Conservation (phyloP, 1,284 basidiomycete genomes). For the Marasmius fiardii region DNA sequence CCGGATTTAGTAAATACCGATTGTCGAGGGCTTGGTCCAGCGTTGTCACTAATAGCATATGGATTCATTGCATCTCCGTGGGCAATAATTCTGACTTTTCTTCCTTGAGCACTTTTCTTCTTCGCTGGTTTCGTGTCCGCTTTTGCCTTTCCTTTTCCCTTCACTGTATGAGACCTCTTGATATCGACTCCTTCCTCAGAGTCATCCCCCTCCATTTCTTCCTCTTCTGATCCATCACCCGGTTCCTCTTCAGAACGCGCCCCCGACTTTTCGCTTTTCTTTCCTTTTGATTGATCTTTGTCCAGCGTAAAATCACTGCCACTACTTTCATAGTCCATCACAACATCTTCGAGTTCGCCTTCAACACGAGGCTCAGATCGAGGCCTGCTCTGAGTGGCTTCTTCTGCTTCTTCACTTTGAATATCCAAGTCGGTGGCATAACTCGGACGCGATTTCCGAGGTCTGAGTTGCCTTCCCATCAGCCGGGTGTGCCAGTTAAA, state of each 20-base stretch:
- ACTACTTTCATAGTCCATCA: constrained; percentile 30
- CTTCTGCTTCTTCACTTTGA: constrained; percentile 14
- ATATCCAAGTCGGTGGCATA: background rate
- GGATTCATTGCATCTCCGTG: background rate
- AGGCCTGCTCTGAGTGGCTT: constrained; percentile 18
- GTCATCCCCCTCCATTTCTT: constrained; percentile 23
- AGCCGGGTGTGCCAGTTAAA: too few relatives aligned
- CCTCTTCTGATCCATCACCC: constrained; percentile 11
- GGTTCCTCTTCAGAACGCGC: constrained; percentile 7
- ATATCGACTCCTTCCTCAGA: constrained; percentile 16
- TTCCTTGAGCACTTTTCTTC: background rate
- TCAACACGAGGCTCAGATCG: constrained; percentile 22
- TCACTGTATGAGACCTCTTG: background rate
- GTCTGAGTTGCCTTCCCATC: constrained; percentile 1
- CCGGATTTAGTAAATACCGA: constrained; percentile 10
- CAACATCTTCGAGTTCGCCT: background rate
- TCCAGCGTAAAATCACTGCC: constrained; percentile 33
- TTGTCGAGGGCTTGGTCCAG: background rate
- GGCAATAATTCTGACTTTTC: background rate
- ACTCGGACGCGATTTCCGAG: background rate
- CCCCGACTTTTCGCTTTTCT: background rate
- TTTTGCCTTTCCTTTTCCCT: constrained; percentile 11
- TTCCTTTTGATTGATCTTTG: constrained; percentile 8
- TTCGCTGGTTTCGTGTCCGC: constrained; percentile 1
- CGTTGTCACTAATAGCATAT: background rate